Evolutionary conservation across 108 stramenopile genomes (phyloP), one percentile per base, ranked within the genome.

Genomic region (Seminavis robusta): DNA sequence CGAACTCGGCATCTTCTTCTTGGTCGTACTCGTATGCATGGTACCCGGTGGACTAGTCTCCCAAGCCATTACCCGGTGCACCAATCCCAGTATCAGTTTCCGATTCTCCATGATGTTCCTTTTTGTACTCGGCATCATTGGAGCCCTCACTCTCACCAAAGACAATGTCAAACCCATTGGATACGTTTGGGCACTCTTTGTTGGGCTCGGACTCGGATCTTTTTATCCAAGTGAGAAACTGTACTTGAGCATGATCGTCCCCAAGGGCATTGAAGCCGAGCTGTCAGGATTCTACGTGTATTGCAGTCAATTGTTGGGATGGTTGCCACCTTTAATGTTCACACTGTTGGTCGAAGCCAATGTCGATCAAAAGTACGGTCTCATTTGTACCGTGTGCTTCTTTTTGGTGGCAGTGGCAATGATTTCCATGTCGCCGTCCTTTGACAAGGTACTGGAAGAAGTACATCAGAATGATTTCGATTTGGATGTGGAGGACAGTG

Each of bases 301-400:
- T 16, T 34, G 53, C 74, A 3, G 42, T 79, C 16, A 74, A n/a
- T n/a, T n/a, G n/a, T n/a, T 0, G 71, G 54, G 67, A 0, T 92
- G 86, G 86, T 52, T 83, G 5, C 90, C 90, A 3, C 73, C 84
- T 6, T 54, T 92, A 19, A 32, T 92, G 4, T 88, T 86, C 37
- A 81, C 79, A 0, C 31, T 73, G 5, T 67, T 92, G 76, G 87
- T 83, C 53, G 86, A 91, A 59, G 52, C 43, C 15, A 81, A 73
- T 10, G 48, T 75, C 0, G 65, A 56, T n/a, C n/a, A n/a, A n/a
- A n/a, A n/a, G n/a, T n/a, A n/a, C n/a, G n/a, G n/a, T n/a, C n/a
- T n/a, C n/a, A n/a, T n/a, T n/a, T n/a, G n/a, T n/a, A n/a, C n/a
- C n/a, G n/a, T n/a, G n/a, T n/a, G n/a, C n/a, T n/a, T n/a, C n/a